These are phyloP conservation scores for Zasmidium citrigriseum DNA, from an alignment of 2,329 filamentous ascomycete genomes.

Conservation along the genomic window DNA sequence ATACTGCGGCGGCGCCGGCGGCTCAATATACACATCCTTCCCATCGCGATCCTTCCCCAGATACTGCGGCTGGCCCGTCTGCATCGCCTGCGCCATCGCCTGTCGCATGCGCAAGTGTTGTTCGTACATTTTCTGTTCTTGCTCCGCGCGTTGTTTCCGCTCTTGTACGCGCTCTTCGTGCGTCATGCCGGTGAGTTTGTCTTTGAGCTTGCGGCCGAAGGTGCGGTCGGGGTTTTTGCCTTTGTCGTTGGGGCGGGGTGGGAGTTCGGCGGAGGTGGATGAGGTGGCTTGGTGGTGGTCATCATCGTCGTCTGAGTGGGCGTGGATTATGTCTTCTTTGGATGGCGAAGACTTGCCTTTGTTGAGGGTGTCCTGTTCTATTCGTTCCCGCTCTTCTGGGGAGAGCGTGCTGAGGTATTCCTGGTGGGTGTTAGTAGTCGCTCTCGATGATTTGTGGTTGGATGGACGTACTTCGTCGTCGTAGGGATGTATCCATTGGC, in stretches of 20 bases:
- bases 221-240: slow-evolving; percentile 35
- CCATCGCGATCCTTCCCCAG: slow-evolving; percentile 57
- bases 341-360: slow-evolving; percentile 23
- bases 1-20: slow-evolving; percentile 43
- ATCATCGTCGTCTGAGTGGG: slow-evolving; percentile 47
- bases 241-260: slow-evolving; percentile 26
- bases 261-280: slow-evolving; percentile 18
- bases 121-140: slow-evolving; percentile 55
- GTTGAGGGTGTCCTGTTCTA: slow-evolving; percentile 42
- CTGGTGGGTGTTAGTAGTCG: not conserved
- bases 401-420: slow-evolving; percentile 53
- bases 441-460: not conserved
- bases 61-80: slow-evolving; percentile 58
- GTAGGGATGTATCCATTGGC: slow-evolving; percentile 64
- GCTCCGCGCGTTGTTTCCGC: slow-evolving; percentile 48
- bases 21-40: slow-evolving; percentile 60
- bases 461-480: slow-evolving; percentile 50
- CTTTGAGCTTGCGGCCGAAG: slow-evolving; percentile 60
- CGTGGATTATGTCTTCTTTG: slow-evolving; percentile 45
- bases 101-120: slow-evolving; percentile 53
- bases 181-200: slow-evolving; percentile 59
- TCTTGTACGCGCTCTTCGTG: slow-evolving; percentile 55
- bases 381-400: slow-evolving; percentile 50
- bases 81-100: slow-evolving; percentile 53
- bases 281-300: slow-evolving; percentile 31